Conservation (phyloP, 1,139 yeast species). For the Diutina sp. region DNA sequence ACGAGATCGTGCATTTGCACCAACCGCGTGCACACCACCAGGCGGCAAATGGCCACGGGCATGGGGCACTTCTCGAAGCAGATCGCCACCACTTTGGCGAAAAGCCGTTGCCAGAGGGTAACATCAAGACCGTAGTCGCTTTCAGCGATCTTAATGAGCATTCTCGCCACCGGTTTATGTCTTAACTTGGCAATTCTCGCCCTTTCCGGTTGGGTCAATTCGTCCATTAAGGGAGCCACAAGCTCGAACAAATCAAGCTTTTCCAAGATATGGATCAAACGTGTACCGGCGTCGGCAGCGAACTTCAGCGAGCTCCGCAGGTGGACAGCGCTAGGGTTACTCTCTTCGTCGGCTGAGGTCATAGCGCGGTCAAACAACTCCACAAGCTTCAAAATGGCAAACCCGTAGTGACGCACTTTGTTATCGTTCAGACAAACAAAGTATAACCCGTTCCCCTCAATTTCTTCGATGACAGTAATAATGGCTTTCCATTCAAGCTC, state of each 20-base stretch:
- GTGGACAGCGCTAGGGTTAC: slow-evolving; percentile 19
- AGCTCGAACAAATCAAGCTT: slow-evolving; percentile 56
- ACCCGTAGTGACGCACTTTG: slow-evolving; percentile 58
- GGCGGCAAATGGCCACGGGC: slow-evolving; percentile 86
- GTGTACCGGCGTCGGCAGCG: slow-evolving; percentile 67
- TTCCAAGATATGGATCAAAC: slow-evolving; percentile 71
- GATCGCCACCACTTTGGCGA: slow-evolving; percentile 60
- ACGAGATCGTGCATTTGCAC: slow-evolving; percentile 84
- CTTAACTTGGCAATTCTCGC: slow-evolving; percentile 56
- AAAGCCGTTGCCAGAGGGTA: slow-evolving; percentile 85
- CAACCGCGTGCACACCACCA: slow-evolving; percentile 79
- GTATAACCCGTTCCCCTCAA: slow-evolving; percentile 90
- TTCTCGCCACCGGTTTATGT: slow-evolving; percentile 36
- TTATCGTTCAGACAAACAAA: slow-evolving; percentile 85
- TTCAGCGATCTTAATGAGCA: slow-evolving; percentile 65
- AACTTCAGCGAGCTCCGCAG: slow-evolving; percentile 54
- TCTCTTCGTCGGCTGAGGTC: slow-evolving; percentile 31
- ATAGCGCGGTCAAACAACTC: slow-evolving; percentile 80
- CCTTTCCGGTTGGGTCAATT: slow-evolving; percentile 71
- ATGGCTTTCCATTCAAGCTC: slow-evolving; percentile 69
- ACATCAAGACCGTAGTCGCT: slow-evolving; percentile 92
- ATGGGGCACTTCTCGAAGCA: slow-evolving; percentile 81
- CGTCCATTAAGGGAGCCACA: slow-evolving; percentile 44
- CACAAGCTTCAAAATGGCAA: slow-evolving; percentile 60
- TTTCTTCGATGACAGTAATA: slow-evolving; percentile 78